phyloP scores from a whole-genome alignment of 371 early-diverging fungal species.

The Choanephora cucurbitarum region DNA sequence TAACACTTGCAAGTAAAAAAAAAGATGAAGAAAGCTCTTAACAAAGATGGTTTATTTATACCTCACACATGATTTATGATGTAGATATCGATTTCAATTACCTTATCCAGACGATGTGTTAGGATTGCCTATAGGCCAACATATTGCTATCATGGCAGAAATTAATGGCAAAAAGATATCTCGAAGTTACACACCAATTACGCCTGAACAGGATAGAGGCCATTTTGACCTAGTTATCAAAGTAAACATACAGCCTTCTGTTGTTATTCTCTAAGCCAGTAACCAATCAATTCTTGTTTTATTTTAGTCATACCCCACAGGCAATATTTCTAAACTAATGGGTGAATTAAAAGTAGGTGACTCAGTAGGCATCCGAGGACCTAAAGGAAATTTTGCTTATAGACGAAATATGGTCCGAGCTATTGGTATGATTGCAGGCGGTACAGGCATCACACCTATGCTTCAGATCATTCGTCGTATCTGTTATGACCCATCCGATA shows the following conservation, averaged over 20 bases:
- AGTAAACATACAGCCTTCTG: slow-evolving; percentile 45
- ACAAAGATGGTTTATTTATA: not conserved
- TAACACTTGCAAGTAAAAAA: slow-evolving; percentile 75
- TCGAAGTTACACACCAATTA: slow-evolving; percentile 90
- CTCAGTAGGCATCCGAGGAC: slow-evolving; percentile 81
- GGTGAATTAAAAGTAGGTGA: slow-evolving; percentile 80
- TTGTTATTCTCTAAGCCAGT: no score
- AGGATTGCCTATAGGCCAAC: slow-evolving; percentile 89
- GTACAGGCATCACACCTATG: slow-evolving; percentile 95
- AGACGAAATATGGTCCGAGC: slow-evolving; percentile 77
- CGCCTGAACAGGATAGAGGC: slow-evolving; percentile 74
- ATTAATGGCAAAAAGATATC: slow-evolving; percentile 79
- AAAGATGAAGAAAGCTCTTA: not conserved
- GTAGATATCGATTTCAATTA: slow-evolving; percentile 80
- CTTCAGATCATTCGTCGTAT: slow-evolving; percentile 82
- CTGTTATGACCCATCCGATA: slow-evolving; percentile 78
- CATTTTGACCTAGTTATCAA: slow-evolving; percentile 90
- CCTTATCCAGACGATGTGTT: slow-evolving; percentile 60
- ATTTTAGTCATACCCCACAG: slow-evolving; percentile 82
- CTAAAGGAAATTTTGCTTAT: slow-evolving; percentile 91
- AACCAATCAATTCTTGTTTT: slow-evolving; percentile 23
- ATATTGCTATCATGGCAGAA: slow-evolving; percentile 79
- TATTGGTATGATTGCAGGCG: slow-evolving; percentile 95
- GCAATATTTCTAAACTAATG: slow-evolving; percentile 83
- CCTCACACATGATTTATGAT: not conserved